Conservation (phyloP, 1,139 yeast species). For the Magnusiomyces sp. region DNA sequence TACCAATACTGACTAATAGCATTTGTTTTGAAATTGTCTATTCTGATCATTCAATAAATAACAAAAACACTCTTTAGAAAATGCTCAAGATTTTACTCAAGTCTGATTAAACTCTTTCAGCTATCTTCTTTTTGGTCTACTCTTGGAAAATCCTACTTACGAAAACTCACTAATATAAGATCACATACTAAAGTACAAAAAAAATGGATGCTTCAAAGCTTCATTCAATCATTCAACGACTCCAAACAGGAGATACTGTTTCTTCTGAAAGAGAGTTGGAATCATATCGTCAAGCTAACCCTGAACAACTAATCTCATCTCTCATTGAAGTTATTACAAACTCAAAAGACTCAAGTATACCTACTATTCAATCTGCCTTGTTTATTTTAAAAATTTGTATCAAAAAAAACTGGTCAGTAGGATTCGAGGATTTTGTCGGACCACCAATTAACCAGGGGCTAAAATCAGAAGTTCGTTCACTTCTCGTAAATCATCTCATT, state of each 20-base stretch:
- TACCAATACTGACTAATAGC: too few relatives aligned
- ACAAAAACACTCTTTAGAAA: too few relatives aligned
- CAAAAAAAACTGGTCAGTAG: slow-evolving; percentile 68
- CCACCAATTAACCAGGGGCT: slow-evolving; percentile 50
- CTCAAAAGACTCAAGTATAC: slow-evolving; percentile 23
- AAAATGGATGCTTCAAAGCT: slow-evolving; percentile 10
- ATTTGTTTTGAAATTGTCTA: too few relatives aligned
- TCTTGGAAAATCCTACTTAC: neutral
- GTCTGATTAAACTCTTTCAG: too few relatives aligned
- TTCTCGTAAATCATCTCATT: slow-evolving; percentile 43
- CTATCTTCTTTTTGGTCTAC: neutral
- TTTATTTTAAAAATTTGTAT: slow-evolving; percentile 66
- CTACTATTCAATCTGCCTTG: slow-evolving; percentile 49
- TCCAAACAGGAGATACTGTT: slow-evolving; percentile 13
- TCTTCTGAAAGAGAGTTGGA: slow-evolving; percentile 12
- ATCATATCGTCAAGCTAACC: slow-evolving; percentile 7
- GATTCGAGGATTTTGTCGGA: slow-evolving; percentile 67
- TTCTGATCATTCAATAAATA: too few relatives aligned
- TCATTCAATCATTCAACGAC: slow-evolving; percentile 9
- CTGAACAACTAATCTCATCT: slow-evolving; percentile 9
- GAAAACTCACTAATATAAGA: neutral
- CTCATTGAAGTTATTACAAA: slow-evolving; percentile 7
- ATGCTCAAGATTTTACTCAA: neutral
- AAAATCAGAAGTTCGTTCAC: slow-evolving; percentile 43
- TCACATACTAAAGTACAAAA: neutral